These are phyloP conservation scores for Pochonia chlamydosporia DNA, from an alignment of 2,329 filamentous ascomycete genomes.

Conservation along the genomic window DNA sequence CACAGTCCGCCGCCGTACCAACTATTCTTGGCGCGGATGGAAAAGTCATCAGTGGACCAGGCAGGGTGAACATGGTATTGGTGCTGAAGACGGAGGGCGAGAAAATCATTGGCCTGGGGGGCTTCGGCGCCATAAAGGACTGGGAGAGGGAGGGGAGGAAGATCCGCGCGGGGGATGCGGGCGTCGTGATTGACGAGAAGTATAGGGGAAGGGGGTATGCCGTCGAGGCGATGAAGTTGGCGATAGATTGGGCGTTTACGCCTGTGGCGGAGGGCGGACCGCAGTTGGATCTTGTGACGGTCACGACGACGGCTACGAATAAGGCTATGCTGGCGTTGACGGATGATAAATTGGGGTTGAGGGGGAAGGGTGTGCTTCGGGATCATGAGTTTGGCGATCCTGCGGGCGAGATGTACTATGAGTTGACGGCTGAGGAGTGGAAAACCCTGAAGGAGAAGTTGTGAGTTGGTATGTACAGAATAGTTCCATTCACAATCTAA, in stretches of 20 bases:
- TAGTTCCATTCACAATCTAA: neutral
- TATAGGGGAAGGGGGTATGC: slow-evolving; percentile 19
- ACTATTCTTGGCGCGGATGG: slow-evolving; percentile 12
- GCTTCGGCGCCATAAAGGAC: slow-evolving; percentile 22
- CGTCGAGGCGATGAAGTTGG: slow-evolving; percentile 18
- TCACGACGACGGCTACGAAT: slow-evolving; percentile 18
- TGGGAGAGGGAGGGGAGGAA: slow-evolving; percentile 11
- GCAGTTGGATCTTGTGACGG: slow-evolving; percentile 22
- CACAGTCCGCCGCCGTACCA: slow-evolving; percentile 18
- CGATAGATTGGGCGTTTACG: slow-evolving; percentile 20
- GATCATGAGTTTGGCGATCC: slow-evolving; percentile 11
- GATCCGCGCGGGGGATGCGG: slow-evolving; percentile 20
- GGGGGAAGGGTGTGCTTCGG: slow-evolving; percentile 11
- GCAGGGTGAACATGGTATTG: slow-evolving; percentile 19
- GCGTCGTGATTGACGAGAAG: slow-evolving; percentile 19
- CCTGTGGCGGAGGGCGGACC: slow-evolving; percentile 15
- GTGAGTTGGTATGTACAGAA: neutral
- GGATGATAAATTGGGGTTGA: slow-evolving; percentile 17
- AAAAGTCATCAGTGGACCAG: slow-evolving; percentile 15
- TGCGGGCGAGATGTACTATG: slow-evolving; percentile 18
- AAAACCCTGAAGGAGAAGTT: neutral
- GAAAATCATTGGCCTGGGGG: slow-evolving; percentile 20
- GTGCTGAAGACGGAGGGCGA: slow-evolving; percentile 10
- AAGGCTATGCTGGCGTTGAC: slow-evolving; percentile 17
- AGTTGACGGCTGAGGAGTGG: slow-evolving; percentile 17